Evolutionary conservation across 169 alveolate species (phyloP).

Genomic region (Babesia caballi): DNA sequence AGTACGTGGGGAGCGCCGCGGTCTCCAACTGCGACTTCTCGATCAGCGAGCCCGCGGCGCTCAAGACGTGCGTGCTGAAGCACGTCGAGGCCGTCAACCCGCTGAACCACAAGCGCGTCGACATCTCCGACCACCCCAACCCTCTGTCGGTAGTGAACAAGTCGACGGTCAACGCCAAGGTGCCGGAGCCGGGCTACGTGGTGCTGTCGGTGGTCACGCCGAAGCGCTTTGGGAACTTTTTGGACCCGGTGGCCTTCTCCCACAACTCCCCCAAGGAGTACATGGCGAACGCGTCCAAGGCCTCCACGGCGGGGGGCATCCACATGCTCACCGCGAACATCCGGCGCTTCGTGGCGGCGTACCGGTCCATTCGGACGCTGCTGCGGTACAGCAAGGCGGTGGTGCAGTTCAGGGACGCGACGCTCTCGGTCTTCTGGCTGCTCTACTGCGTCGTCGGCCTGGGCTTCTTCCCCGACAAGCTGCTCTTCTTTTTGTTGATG

Average conservation of each 20-base stretch:
- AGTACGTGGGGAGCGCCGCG: slow-evolving; percentile 56
- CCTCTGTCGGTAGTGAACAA: slow-evolving; percentile 30
- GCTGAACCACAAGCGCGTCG: slow-evolving; percentile 41
- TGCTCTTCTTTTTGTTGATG: slow-evolving; percentile 22
- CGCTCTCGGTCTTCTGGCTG: slow-evolving; percentile 41
- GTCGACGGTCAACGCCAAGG: slow-evolving; percentile 18
- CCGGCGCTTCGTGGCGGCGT: slow-evolving; percentile 37
- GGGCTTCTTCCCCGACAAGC: slow-evolving; percentile 51
- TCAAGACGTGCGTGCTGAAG: slow-evolving; percentile 41
- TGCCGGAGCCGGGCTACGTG: slow-evolving; percentile 41
- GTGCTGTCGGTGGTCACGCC: slow-evolving; percentile 60
- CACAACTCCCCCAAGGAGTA: slow-evolving; percentile 54
- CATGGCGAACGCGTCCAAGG: slow-evolving; percentile 39
- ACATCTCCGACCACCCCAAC: slow-evolving; percentile 15
- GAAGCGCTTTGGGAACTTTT: slow-evolving; percentile 45
- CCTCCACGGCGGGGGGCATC: slow-evolving; percentile 50
- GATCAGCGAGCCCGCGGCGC: slow-evolving; percentile 43
- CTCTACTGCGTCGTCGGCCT: slow-evolving; percentile 25
- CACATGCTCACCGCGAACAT: slow-evolving; percentile 52
- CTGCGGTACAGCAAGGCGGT: slow-evolving; percentile 25
- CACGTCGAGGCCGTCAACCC: slow-evolving; percentile 53
- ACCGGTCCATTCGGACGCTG: slow-evolving; percentile 14
- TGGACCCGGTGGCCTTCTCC: slow-evolving; percentile 56
- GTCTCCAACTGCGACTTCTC: slow-evolving; percentile 34
- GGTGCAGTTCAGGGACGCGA: slow-evolving; percentile 27